Conservation (phyloP, 176 grass and related monocot genomes). For the Echinochloa phyllopogon region DNA sequence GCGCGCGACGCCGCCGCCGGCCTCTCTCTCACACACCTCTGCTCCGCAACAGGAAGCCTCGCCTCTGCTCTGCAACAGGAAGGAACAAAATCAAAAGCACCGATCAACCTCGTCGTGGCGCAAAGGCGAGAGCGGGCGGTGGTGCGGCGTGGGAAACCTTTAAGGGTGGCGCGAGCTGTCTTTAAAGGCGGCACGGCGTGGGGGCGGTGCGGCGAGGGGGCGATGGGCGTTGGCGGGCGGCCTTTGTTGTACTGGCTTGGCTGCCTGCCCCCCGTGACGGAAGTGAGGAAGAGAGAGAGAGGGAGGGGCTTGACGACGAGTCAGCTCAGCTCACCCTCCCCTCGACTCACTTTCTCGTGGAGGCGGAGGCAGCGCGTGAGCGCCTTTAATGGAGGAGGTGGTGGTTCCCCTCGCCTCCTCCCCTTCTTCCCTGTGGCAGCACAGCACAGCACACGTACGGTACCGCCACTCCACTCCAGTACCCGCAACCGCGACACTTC, state of each 20-base stretch:
- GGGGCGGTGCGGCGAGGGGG: not conserved
- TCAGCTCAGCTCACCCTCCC: not conserved
- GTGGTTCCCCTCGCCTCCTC: not conserved
- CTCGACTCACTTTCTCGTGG: conserved; percentile 57
- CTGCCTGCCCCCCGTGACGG: conserved; percentile 52
- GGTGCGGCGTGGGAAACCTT: conserved; percentile 44
- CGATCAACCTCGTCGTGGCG: conserved; percentile 45
- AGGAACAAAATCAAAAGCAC: conserved; percentile 34
- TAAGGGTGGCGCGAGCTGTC: conserved; percentile 48
- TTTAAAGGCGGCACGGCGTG: conserved; percentile 58
- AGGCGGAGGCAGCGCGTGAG: conserved; percentile 50
- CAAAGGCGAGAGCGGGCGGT: conserved; percentile 7
- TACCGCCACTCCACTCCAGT: conserved; percentile 31
- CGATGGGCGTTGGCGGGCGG: conserved; percentile 35
- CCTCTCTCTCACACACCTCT: too few species aligned
- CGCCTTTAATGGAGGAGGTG: conserved; percentile 62
- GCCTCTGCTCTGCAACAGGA: conserved; percentile 18
- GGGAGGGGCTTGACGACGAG: not conserved
- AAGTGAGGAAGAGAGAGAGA: conserved; percentile 29
- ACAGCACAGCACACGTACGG: conserved; percentile 5
- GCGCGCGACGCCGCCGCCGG: not conserved
- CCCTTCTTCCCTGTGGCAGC: not conserved
- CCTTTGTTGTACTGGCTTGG: conserved; percentile 48
- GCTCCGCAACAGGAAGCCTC: conserved; percentile 24
- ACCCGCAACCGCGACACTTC: conserved; percentile 43